A percentile compares a stretch with the other conserved stretches of the same genome.
These are phyloP conservation scores for Erodium chrysanthum DNA, from an alignment of 441 rosid genomes.

Conservation along the genomic window DNA sequence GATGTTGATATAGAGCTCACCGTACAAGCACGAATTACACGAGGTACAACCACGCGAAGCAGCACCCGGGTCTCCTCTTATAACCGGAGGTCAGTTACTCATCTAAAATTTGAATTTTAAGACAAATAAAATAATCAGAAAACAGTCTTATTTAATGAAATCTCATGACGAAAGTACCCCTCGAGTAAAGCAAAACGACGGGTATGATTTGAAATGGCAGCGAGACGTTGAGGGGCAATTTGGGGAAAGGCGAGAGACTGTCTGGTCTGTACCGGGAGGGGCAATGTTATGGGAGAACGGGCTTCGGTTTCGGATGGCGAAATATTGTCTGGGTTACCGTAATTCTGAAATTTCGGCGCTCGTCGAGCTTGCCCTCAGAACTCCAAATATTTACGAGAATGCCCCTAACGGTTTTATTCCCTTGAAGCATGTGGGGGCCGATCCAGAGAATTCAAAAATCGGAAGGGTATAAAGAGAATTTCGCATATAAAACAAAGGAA, in stretches of 20 bases:
- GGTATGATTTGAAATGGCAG: not conserved
- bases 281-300: constrained; percentile 24
- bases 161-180: constrained; percentile 24
- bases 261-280: constrained; percentile 17
- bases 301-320: constrained; percentile 36
- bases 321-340: constrained; percentile 25
- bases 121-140: constrained; percentile 3
- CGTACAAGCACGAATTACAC: constrained; percentile 23
- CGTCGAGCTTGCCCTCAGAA: constrained; percentile 16
- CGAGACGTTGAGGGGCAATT: not conserved
- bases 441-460: constrained; percentile 23
- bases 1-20: constrained; percentile 12
- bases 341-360: constrained; percentile 57
- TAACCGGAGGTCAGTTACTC: constrained; percentile 17
- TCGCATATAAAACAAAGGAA: not conserved
- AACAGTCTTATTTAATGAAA: not conserved
- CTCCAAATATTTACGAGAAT: constrained; percentile 20
- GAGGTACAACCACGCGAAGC: constrained; percentile 28
- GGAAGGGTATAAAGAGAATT: not conserved
- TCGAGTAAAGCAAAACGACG: not conserved
- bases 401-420: constrained; percentile 53
- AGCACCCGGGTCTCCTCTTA: not conserved
- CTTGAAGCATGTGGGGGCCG: constrained; percentile 25
- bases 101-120: constrained; percentile 41
- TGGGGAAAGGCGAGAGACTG: not conserved